Conservation (phyloP, 108 stramenopile species). For the Aurantiochytrium sp. region DNA sequence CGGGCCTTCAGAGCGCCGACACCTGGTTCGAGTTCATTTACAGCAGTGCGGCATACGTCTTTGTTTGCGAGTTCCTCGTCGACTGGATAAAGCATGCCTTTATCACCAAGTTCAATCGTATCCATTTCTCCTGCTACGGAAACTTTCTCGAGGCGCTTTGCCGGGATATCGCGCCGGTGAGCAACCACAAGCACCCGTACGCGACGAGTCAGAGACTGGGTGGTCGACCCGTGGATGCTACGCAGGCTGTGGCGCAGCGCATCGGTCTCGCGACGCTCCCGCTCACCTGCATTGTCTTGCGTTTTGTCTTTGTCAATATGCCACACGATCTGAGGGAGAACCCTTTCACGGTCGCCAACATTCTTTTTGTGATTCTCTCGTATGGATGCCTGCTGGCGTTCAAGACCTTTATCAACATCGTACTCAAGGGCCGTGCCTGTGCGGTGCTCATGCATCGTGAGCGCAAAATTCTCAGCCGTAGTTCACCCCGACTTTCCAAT, state of each 20-base stretch:
- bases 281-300: constrained; percentile 75
- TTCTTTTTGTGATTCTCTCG: not conserved
- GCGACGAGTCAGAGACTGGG: constrained; percentile 69
- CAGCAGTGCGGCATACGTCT: constrained; percentile 48
- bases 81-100: constrained; percentile 95
- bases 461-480: not conserved
- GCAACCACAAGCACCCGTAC: not conserved
- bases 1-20: constrained; percentile 33
- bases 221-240: constrained; percentile 72
- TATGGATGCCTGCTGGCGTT: not conserved
- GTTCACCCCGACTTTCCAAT: not conserved
- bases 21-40: constrained; percentile 14
- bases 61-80: constrained; percentile 69
- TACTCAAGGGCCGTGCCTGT: not conserved
- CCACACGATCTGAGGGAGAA: not conserved
- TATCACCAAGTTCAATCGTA: constrained; percentile 91
- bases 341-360: not conserved
- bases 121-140: constrained; percentile 66
- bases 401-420: not conserved
- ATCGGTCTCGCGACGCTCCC: constrained; percentile 84
- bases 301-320: constrained; percentile 41
- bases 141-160: constrained; percentile 74
- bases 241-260: constrained; percentile 82
- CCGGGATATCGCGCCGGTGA: constrained; percentile 57
- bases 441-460: not conserved